Conservation (phyloP, 163 green algal genomes). For the Prototheca stagnorum region DNA sequence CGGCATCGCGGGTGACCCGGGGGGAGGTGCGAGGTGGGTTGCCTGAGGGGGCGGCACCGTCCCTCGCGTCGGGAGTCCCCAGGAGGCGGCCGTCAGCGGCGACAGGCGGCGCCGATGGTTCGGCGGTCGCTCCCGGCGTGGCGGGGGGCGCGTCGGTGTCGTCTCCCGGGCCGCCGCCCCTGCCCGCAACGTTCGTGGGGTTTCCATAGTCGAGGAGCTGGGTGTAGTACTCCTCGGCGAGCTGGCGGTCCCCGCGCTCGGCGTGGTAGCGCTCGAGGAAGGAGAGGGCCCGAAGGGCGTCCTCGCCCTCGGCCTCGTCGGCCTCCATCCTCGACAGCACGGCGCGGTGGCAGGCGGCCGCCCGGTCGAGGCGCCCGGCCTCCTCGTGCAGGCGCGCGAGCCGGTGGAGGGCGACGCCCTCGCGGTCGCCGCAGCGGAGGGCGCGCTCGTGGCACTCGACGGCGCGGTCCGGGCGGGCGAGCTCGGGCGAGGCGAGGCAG, state of each 20-base stretch:
- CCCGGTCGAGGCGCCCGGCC: conserved; percentile 27
- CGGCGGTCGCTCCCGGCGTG: too few relatives aligned
- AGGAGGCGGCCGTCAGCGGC: too few relatives aligned
- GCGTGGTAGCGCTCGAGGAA: conserved; percentile 64
- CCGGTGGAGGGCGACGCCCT: conserved; percentile 38
- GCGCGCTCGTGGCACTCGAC: conserved; percentile 66
- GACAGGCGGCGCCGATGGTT: too few relatives aligned
- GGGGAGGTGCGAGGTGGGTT: too few relatives aligned
- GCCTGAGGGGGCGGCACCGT: too few relatives aligned
- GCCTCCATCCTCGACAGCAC: conserved; percentile 58
- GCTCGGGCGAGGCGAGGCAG: conserved; percentile 52
- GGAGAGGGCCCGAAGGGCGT: conserved; percentile 59
- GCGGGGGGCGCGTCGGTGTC: too few relatives aligned
- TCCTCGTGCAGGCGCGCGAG: conserved; percentile 41
- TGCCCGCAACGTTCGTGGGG: too few relatives aligned
- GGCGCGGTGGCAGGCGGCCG: conserved; percentile 53
- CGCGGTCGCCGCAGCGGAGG: conserved; percentile 33
- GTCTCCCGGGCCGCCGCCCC: too few relatives aligned
- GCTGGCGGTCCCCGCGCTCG: conserved; percentile 18
- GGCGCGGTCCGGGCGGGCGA: conserved; percentile 42
- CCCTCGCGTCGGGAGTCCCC: too few relatives aligned
- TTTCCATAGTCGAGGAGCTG: too few relatives aligned
- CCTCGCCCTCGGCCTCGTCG: conserved; percentile 22
- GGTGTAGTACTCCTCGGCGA: neutral
- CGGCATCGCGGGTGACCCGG: too few relatives aligned